phyloP scores from a whole-genome alignment of 345 rosid genomes.

The Salix dunnii region DNA sequence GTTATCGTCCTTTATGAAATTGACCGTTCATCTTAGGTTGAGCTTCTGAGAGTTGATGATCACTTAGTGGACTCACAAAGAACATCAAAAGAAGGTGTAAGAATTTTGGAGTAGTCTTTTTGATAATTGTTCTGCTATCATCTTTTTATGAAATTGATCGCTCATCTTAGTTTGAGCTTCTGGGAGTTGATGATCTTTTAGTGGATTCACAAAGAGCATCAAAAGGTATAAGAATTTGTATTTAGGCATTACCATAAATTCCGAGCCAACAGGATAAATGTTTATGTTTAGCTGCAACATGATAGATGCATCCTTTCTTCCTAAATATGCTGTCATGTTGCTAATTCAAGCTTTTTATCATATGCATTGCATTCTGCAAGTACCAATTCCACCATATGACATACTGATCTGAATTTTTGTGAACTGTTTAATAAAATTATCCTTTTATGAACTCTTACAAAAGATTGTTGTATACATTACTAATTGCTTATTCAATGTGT shows the following conservation, averaged over 20 bases:
- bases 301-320: neutral
- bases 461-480: neutral
- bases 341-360: neutral
- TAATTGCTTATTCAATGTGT: conserved; percentile 3
- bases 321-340: neutral
- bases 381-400: neutral
- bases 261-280: neutral
- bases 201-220: neutral
- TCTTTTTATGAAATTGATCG: neutral
- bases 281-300: neutral
- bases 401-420: neutral
- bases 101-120: neutral
- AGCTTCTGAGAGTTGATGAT: neutral
- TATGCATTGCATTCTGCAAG: neutral
- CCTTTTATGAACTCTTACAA: neutral
- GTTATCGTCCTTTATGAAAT: neutral
- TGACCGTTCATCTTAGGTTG: neutral
- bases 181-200: neutral
- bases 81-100: neutral
- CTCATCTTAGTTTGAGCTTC: neutral
- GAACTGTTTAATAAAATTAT: neutral
- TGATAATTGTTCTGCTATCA: neutral
- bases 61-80: neutral
- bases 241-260: neutral
- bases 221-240: neutral